Percentiles rank a stretch among this genome's conserved stretches.
Conservation (phyloP, 257 asterid genomes). For the Handroanthus guayacan region DNA sequence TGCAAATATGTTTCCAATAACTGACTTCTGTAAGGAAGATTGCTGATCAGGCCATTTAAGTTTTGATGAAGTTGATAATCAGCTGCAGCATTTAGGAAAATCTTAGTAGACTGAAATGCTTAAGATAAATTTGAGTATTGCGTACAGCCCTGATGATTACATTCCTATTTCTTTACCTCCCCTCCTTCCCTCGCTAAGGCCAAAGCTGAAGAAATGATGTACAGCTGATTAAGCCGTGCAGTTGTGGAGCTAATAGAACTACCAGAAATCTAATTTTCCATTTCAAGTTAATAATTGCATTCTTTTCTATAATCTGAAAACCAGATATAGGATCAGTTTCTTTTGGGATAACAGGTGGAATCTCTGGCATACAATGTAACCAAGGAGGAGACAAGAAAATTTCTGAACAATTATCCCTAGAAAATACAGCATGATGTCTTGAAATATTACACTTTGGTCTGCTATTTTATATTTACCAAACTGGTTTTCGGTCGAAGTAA, state of each 20-base stretch:
- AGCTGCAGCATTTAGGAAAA: slow-evolving; percentile 10
- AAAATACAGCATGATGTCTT: slow-evolving; percentile 20
- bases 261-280: slow-evolving; percentile 26
- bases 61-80: slow-evolving; percentile 6
- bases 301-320: slow-evolving; percentile 20
- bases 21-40: not conserved
- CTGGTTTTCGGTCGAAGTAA: not conserved
- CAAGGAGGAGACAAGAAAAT: slow-evolving; percentile 4
- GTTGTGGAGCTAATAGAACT: slow-evolving; percentile 4
- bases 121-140: not conserved
- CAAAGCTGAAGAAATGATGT: slow-evolving; percentile 2
- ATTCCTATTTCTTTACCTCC: slow-evolving; percentile 21
- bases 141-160: not conserved
- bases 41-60: not conserved
- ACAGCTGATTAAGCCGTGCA: not conserved
- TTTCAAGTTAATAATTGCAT: not conserved
- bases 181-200: not conserved
- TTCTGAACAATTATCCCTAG: not conserved
- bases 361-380: not conserved
- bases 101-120: not conserved
- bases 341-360: slow-evolving; percentile 11
- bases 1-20: not conserved
- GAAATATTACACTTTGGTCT: slow-evolving; percentile 3
- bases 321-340: not conserved
- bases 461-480: slow-evolving; percentile 14